Base-by-base conservation (phyloP, 805 yeast species). In the Spathaspora gorwiae region DNA sequence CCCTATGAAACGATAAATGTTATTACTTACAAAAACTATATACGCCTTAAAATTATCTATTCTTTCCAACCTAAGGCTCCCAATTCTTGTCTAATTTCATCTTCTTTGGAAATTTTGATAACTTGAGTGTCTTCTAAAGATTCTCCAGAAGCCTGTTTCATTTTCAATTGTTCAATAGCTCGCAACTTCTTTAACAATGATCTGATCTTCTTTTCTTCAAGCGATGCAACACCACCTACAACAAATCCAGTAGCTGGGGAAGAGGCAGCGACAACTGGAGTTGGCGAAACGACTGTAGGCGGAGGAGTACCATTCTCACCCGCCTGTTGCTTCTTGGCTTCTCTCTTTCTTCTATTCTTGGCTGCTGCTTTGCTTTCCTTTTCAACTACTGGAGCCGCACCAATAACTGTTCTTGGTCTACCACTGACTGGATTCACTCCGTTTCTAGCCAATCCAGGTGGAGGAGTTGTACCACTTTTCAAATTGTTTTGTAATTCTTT, bases 121-220 rank as follows among this genome's bases (percentile, higher is more conserved):
- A 88, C 71, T 72, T 94, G 99, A 30, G 98, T 94, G 57, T 84
- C 95, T 68, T 94, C 99, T 54, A 94, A 77, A 49, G 81, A 75
- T 51, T 90, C 97, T 41, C 92, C 95, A 45, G 71, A 73, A 7
- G 84, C 86, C 68, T 87, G 90, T 63, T 92, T 87, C 73, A 79
- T 79, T 66, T 90, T 90, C 58, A 94, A 77, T 44, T 81, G 82
- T 65, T 90, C 96, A 55, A 94, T 94, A n/a, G 99, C 97, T 60
- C 98, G 79, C 51, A 92, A 77, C 68, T 94, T 94, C 72, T 94
- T 94, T 66, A 90, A 76, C 62, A 94, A 75, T 30, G 94, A 82
- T 63, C 99, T 80, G 52, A 89, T 83, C 68, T 90, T 90, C 76
- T 90, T 94, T 56, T 92, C 98, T 66, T 92, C 97, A 35, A 87